Evolutionary conservation across 805 yeast genomes (phyloP), one percentile per base, ranked within the genome.

Genomic region (Lachancea kluyveri): DNA sequence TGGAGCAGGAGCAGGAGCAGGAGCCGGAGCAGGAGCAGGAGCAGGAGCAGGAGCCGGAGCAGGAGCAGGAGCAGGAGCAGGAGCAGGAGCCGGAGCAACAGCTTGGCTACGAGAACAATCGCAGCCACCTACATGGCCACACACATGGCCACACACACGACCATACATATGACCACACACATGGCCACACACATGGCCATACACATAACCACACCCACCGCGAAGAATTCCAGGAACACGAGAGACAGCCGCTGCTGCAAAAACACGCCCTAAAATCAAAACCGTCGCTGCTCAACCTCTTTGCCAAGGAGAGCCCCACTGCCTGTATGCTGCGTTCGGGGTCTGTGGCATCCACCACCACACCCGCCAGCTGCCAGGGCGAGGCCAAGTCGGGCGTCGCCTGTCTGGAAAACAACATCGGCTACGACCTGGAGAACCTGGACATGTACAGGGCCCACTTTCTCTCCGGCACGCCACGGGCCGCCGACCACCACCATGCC

Each of bases 381-480:
- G 14, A 22, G 15, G n/a, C 25, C 5, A 30, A 22, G 24, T 17
- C 28, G 15, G 29, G 37, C 6, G 26, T 50, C 6, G 35, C 46
- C 3, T 58, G 63, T 33, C 40, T 56, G 11, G 63, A 56, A 37
- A 55, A 56, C 30, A 46, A 48, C 15, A 50, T 58, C 17, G 62
- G 62, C 19, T 58, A 58, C 29, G 63, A 58, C 37, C 42, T 57
- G 22, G 60, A 58, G 28, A 57, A 58, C 26, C 31, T 58, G 12
- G 45, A 59, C 3, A 30, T 52, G 9, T 58, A 58, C 30, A 48
- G 63, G 26, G 42, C 49, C 15, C 43, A 56, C 26, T 57, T 50
- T 30, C 40, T 50, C 15, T 35, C 43, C 3, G 39, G 41, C 11
- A n/a, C n/a, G n/a, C n/a, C n/a, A n/a, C n/a, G 24, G n/a, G n/a